Base-by-base conservation (phyloP, 352 stramenopile species). In the Pythium insidiosum region DNA sequence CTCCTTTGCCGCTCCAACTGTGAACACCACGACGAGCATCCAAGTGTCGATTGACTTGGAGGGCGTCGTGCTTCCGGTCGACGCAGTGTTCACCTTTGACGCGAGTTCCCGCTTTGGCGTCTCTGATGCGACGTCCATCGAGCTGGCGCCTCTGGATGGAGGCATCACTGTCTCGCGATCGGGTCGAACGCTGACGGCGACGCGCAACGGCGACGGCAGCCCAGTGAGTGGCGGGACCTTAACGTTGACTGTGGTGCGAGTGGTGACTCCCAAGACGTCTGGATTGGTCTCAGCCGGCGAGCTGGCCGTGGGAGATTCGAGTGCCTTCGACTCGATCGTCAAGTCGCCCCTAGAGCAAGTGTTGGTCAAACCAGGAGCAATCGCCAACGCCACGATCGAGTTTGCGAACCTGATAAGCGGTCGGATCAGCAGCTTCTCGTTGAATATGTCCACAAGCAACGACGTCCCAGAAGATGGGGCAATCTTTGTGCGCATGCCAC, bases 401-500 rank as follows among this genome's bases (percentile, higher is more conserved):
- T 58, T 73, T n/a, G 29, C n/a, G 3, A 47, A 49, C 3, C 18
- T 58, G 5, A 35, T 84, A 18, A 78, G 66, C 18, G 73, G 73
- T n/a, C 52, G 73, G 19, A 45, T 16, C 12, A 53, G 64, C 3
- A 50, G 60, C 13, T 26, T 84, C 11, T 33, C 28, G 1, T 41
- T 77, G 18, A 40, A 49, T 0, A 34, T 79, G 21, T 69, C 56
- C 6, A 56, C 66, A 13, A 39, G 54, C 2, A 53, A 77, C 23
- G 29, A 18, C 6, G 33, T 86, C 1, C 73, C 70, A 0, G 53
- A 41, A 12, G 63, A 67, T 23, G 75, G 73, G 20, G 42, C 51
- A 21, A 31, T 86, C 12, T 33, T 61, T 37, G 33, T 88, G 24
- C 56, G 66, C 43, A 39, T 88, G n/a, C 71, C 75, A 11, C 58